These are phyloP conservation scores for Apiotrichum gracile DNA, from an alignment of 1,284 basidiomycete species.

Conservation along the genomic window DNA sequence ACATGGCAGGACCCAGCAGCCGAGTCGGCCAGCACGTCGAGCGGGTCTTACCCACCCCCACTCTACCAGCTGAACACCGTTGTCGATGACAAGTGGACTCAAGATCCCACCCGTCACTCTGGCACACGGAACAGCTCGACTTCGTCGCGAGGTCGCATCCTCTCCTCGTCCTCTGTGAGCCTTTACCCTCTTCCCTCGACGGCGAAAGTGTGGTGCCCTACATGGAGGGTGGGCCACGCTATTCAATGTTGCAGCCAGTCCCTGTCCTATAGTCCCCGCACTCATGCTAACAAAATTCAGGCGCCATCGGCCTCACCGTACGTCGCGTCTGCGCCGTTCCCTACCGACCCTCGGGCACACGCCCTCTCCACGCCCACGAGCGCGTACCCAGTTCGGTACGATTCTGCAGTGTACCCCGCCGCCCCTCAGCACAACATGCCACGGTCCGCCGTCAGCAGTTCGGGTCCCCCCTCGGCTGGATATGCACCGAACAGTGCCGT, in stretches of 20 bases:
- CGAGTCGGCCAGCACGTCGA: constrained; percentile 8
- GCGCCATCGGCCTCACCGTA: constrained; percentile 39
- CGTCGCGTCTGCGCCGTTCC: constrained; percentile 26
- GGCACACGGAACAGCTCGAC: constrained; percentile 5
- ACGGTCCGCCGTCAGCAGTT: constrained; percentile 15
- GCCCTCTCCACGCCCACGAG: constrained; percentile 17
- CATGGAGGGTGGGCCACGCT: too few relatives aligned
- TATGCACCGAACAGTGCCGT: constrained; percentile 1
- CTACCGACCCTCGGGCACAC: constrained; percentile 31
- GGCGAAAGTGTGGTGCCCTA: too few relatives aligned
- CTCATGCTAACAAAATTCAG: constrained; percentile 11
- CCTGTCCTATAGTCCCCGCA: neutral
- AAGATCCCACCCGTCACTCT: constrained; percentile 6
- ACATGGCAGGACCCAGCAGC: constrained; percentile 10
- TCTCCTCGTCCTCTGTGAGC: constrained; percentile 30
- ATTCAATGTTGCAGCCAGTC: too few relatives aligned
- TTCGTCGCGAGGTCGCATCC: constrained; percentile 24
- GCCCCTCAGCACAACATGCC: constrained; percentile 24
- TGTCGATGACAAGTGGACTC: constrained; percentile 7
- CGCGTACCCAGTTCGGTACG: constrained; percentile 27
- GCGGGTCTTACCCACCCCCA: constrained; percentile 15
- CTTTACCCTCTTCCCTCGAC: neutral
- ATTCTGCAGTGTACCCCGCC: constrained; percentile 26
- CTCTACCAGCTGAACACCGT: constrained; percentile 19
- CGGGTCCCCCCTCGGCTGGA: neutral